Percentiles rank a stretch among this genome's conserved stretches.
Conservation (phyloP, 2,329 filamentous ascomycete species). For the Colletotrichum lentis region DNA sequence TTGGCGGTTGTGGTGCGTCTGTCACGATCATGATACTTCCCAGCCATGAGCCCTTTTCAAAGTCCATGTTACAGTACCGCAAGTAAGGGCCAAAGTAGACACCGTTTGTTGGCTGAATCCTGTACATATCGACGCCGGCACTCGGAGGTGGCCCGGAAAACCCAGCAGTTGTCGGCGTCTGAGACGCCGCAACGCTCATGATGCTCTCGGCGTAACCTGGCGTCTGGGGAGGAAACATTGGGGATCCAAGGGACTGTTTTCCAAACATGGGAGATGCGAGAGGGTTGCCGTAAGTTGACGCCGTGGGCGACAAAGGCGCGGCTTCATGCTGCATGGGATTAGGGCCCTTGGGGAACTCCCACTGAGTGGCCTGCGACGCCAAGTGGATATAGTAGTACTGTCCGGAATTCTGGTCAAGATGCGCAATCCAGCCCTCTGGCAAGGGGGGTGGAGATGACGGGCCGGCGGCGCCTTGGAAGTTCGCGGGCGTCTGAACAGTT, state of each 20-base stretch:
- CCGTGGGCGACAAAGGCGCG: slow-evolving; percentile 82
- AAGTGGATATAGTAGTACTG: slow-evolving; percentile 99
- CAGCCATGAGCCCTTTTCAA: slow-evolving; percentile 89
- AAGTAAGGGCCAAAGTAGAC: slow-evolving; percentile 98
- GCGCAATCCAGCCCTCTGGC: slow-evolving; percentile 97
- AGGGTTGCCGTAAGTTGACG: slow-evolving; percentile 78
- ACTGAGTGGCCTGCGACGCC: slow-evolving; percentile 93
- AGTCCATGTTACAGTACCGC: slow-evolving; percentile 95
- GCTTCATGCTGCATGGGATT: slow-evolving; percentile 87
- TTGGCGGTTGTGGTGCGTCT: slow-evolving; percentile 89
- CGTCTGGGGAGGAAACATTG: slow-evolving; percentile 82
- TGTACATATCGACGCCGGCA: slow-evolving; percentile 93
- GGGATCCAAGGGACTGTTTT: slow-evolving; percentile 77
- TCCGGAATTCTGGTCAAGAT: slow-evolving; percentile 92
- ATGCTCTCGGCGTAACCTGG: slow-evolving; percentile 87
- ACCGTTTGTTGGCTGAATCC: slow-evolving; percentile 89
- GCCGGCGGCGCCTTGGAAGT: slow-evolving; percentile 57
- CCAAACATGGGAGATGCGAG: slow-evolving; percentile 73
- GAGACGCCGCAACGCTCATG: slow-evolving; percentile 78
- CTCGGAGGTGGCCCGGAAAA: slow-evolving; percentile 89
- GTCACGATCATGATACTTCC: slow-evolving; percentile 94
- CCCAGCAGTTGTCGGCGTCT: slow-evolving; percentile 78
- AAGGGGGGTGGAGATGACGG: slow-evolving; percentile 89
- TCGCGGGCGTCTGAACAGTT: slow-evolving; percentile 52
- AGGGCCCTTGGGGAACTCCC: slow-evolving; percentile 97